phyloP scores from a whole-genome alignment of 148 eudicot species.

The Rhododendron molle region DNA sequence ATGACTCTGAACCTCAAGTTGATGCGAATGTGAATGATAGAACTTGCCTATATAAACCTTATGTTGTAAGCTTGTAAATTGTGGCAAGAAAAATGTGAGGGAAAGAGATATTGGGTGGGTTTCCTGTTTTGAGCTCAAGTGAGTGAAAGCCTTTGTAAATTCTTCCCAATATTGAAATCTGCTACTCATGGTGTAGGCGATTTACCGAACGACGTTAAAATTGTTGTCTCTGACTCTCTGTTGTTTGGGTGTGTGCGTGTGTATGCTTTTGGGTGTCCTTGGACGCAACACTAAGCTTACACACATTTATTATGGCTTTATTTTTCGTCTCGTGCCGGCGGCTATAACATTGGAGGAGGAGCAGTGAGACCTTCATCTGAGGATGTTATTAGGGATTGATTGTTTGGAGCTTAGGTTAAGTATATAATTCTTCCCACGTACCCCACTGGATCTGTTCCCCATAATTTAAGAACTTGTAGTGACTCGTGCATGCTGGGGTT shows the following conservation, averaged over 20 bases:
- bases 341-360: background rate
- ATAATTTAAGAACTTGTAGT: background rate
- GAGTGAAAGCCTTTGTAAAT: background rate
- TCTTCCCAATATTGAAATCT: background rate
- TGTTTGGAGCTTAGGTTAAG: background rate
- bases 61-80: background rate
- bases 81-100: background rate
- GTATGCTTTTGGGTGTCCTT: background rate
- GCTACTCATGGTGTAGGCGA: background rate
- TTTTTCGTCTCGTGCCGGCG: background rate
- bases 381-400: background rate
- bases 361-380: background rate
- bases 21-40: background rate
- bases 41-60: background rate
- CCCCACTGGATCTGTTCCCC: background rate
- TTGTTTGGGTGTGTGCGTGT: background rate
- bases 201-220: background rate
- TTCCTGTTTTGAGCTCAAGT: background rate
- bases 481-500: no score
- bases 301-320: background rate
- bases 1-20: background rate
- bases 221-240: background rate
- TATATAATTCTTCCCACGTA: background rate
- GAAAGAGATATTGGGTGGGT: background rate
- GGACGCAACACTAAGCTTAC: background rate